Percentiles rank a stretch among this genome's conserved stretches.
Evolutionary conservation across 768 basidiomycete species (phyloP).

Genomic region (Rhodotorula babjevae): DNA sequence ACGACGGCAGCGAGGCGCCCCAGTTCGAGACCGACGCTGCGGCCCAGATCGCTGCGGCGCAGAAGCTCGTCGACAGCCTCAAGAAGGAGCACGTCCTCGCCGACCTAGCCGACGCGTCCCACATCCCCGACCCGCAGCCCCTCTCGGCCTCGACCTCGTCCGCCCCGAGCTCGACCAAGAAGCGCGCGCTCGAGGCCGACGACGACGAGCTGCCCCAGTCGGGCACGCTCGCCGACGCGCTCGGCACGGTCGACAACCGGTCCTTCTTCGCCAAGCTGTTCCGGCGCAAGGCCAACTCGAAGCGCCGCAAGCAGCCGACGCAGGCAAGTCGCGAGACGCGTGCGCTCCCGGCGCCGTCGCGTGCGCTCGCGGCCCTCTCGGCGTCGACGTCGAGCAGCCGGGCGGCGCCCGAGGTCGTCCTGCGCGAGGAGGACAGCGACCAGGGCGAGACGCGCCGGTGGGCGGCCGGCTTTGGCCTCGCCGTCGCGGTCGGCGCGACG

Average conservation of each 20-base stretch:
- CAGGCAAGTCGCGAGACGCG: constrained; percentile 16
- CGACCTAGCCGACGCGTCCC: constrained; percentile 9
- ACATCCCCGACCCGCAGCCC: constrained; percentile 1
- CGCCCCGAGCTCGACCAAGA: not conserved
- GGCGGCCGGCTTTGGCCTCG: constrained; percentile 33
- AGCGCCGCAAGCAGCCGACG: constrained; percentile 13
- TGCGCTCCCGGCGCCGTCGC: not conserved
- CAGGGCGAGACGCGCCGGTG: constrained; percentile 25
- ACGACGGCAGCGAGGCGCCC: constrained; percentile 2
- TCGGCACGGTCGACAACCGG: constrained; percentile 31
- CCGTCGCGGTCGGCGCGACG: constrained; percentile 35
- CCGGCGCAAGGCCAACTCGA: constrained; percentile 8
- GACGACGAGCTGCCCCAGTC: constrained; percentile 13
- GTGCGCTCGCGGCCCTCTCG: too few relatives aligned
- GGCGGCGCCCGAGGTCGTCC: constrained; percentile 7
- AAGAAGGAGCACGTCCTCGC: constrained; percentile 26
- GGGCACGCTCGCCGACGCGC: constrained; percentile 34
- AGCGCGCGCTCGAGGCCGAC: constrained; percentile 32
- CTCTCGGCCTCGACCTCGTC: not conserved
- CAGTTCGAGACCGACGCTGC: constrained; percentile 31
- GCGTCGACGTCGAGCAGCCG: too few relatives aligned
- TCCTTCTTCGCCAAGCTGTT: constrained; percentile 37
- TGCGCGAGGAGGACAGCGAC: constrained; percentile 22
- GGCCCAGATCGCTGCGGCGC: constrained; percentile 28
- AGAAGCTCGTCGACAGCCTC: constrained; percentile 37